Evolutionary conservation across 83 land plant species (phyloP), one percentile per base, ranked within the genome.

Genomic region (Picea abies): DNA sequence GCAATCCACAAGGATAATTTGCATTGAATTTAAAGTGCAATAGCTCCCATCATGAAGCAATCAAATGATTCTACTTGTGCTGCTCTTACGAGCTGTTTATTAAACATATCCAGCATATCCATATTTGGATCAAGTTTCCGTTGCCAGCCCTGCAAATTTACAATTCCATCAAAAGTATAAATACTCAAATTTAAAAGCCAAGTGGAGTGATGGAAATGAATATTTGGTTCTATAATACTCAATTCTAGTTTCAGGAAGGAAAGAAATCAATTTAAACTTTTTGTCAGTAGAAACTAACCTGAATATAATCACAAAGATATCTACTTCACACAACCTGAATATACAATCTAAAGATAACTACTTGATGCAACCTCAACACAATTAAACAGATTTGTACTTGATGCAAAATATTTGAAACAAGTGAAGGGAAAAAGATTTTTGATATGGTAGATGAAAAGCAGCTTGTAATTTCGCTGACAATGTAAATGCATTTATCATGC

Each of bases 101-200:
- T 3, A 65, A 65, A 26, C 26, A 65, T 25, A 65, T 65, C 68
- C 68, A 65, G 68, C 23, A 65, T 65, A 65, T 65, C 68, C n/a
- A 65, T 29, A 12, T 65, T 26, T 8, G 68, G 68, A 26, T 65
- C 68, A 26, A 65, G 68, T 26, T 65, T 65, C 26, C 68, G 23
- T 65, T 65, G 68, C 68, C 68, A 65, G 32, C 68, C 68, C 68
- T 65, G 68, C 14, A 65, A 65, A 23, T 65, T 23, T 65, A 9
- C 32, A 64, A 64, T 25, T 64, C 10, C 22, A 22, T 8, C 20
- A 64, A 16, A 23, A 20, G 23, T 65, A 47, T 8, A 65, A 22
- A 22, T 65, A 25, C 11, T 25, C 26, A 26, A 23, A 65, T 65
- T 47, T 2, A 65, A 65, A 65, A 26, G 11, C 6, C 68, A 23